These are phyloP conservation scores for Erythrobasidium hasegawianum DNA, from an alignment of 1,284 basidiomycete species.

Conservation along the genomic window DNA sequence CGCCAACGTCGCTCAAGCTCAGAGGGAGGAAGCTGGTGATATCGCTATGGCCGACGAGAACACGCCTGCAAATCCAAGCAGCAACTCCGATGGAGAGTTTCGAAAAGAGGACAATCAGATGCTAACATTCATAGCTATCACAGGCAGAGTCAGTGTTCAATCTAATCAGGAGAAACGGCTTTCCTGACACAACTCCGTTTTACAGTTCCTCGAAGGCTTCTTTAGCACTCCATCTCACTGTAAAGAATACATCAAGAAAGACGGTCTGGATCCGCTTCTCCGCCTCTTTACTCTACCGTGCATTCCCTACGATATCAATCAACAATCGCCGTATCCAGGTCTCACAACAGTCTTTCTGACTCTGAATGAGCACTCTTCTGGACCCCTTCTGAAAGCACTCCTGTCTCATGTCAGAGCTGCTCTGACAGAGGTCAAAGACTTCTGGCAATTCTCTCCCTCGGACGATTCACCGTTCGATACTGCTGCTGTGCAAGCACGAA, in stretches of 20 bases:
- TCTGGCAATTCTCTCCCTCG: slow-evolving; percentile 58
- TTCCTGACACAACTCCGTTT: too few species aligned
- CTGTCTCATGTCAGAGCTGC: slow-evolving; percentile 68
- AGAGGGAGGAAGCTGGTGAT: slow-evolving; percentile 53
- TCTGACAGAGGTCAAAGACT: slow-evolving; percentile 63
- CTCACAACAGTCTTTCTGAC: slow-evolving; percentile 82
- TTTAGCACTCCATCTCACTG: slow-evolving; percentile 84
- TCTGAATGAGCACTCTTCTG: slow-evolving; percentile 79
- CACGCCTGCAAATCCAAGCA: slow-evolving; percentile 26
- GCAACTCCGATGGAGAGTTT: slow-evolving; percentile 41
- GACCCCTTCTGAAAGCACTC: slow-evolving; percentile 69
- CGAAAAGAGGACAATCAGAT: slow-evolving; percentile 37
- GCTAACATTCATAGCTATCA: slow-evolving; percentile 30
- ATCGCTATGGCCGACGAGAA: slow-evolving; percentile 19
- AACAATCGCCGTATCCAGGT: slow-evolving; percentile 73
- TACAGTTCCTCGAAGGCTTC: slow-evolving; percentile 85
- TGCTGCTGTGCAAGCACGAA: not conserved
- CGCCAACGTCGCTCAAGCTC: slow-evolving; percentile 43
- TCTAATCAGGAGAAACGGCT: too few species aligned
- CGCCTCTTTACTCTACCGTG: slow-evolving; percentile 77
- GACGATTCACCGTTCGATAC: slow-evolving; percentile 7
- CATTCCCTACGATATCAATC: slow-evolving; percentile 82
- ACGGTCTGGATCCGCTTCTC: slow-evolving; percentile 72
- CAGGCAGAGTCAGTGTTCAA: slow-evolving; percentile 42
- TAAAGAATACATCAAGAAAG: slow-evolving; percentile 79